phyloP scores from a whole-genome alignment of 179 eudicot species.

The Corrigiola litoralis region DNA sequence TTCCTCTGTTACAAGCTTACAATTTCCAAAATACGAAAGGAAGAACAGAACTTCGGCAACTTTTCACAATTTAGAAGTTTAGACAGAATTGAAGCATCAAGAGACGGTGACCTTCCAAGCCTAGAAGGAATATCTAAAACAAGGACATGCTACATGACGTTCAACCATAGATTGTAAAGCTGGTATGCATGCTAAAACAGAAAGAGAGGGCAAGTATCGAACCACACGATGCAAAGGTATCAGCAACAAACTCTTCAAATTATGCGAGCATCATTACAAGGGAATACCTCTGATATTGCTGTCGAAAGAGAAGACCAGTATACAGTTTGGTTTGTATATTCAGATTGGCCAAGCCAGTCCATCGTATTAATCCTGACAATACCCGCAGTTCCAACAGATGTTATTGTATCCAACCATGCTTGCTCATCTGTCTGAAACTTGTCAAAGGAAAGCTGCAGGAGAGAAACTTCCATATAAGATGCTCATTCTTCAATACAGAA shows the following conservation, averaged over 20 bases:
- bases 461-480: conserved; percentile 4
- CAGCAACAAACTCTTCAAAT: background rate
- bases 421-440: conserved; percentile 85
- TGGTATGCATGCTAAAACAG: background rate
- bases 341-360: conserved; percentile 97
- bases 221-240: background rate
- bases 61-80: no score
- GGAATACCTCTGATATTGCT: conserved; percentile 74
- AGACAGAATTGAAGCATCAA: no score
- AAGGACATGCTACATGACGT: background rate
- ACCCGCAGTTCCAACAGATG: conserved; percentile 59
- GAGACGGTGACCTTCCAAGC: no score
- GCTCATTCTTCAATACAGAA: background rate
- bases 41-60: no score
- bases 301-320: conserved; percentile 85
- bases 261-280: background rate
- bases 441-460: conserved; percentile 61
- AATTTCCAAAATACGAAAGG: no score
- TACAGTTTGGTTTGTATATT: conserved; percentile 42
- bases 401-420: conserved; percentile 81
- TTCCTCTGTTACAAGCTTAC: no score
- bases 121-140: background rate
- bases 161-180: background rate
- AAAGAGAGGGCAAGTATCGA: background rate
- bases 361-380: conserved; percentile 68